Conservation (phyloP, 306 rosid species). For the Potentilla sterilis region DNA sequence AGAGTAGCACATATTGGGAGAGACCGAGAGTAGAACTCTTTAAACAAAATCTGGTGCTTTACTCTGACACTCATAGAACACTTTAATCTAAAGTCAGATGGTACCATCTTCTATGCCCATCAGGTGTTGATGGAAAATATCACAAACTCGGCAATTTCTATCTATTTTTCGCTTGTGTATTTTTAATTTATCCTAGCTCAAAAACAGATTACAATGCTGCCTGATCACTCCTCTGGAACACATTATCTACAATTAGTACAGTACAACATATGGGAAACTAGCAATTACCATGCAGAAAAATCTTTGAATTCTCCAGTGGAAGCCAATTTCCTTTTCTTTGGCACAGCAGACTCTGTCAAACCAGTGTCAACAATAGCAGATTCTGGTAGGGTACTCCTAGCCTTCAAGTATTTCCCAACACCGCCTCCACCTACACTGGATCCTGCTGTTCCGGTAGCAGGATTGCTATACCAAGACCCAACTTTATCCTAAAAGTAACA, state of each 20-base stretch:
- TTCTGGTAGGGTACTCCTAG: conserved; percentile 47
- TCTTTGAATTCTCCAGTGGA: conserved; percentile 58
- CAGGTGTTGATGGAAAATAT: not conserved
- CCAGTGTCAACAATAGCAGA: conserved; percentile 41
- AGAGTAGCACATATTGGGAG: not conserved
- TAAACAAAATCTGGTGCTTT: not conserved
- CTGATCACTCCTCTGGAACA: not conserved
- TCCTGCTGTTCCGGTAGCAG: conserved; percentile 63
- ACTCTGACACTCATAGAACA: not conserved
- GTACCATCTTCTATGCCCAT: conserved; percentile 9
- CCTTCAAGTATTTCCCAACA: conserved; percentile 87
- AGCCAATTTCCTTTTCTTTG: conserved; percentile 74
- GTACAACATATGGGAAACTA: conserved; percentile 29
- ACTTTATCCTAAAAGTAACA: conserved; percentile 63
- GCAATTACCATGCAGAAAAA: conserved; percentile 69
- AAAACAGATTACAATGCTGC: not conserved
- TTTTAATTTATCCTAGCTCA: not conserved
- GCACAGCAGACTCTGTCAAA: conserved; percentile 30
- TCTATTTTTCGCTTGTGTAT: not conserved
- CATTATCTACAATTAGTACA: conserved; percentile 14
- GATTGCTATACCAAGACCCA: conserved; percentile 92
- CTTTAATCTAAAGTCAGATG: not conserved
- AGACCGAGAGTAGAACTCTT: not conserved
- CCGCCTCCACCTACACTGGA: conserved; percentile 47
- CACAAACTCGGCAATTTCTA: not conserved